phyloP scores from a whole-genome alignment of 768 basidiomycete species.

The Kwoniella dejecticola region DNA sequence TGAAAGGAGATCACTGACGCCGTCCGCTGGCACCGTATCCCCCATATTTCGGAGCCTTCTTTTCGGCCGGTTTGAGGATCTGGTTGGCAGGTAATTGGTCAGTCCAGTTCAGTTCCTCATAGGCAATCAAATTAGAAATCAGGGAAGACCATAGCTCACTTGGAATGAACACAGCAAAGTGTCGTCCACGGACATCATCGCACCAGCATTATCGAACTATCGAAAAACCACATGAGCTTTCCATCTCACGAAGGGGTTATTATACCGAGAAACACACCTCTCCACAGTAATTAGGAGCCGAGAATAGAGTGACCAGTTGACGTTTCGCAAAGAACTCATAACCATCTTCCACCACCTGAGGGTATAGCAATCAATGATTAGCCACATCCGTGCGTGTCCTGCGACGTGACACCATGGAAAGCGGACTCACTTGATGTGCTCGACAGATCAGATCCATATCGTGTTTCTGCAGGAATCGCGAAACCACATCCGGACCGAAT shows the following conservation, averaged over 20 bases:
- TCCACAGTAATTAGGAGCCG: slow-evolving; percentile 68
- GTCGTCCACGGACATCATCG: slow-evolving; percentile 99
- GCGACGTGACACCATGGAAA: neutral
- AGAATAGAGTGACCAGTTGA: slow-evolving; percentile 94
- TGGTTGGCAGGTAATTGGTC: slow-evolving; percentile 51
- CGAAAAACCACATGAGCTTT: neutral
- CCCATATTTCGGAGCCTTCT: slow-evolving; percentile 74
- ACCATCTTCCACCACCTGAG: slow-evolving; percentile 93
- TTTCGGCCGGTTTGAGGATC: slow-evolving; percentile 99
- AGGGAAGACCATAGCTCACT: slow-evolving; percentile 59
- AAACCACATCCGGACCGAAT: slow-evolving; percentile 96
- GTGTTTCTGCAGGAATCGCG: slow-evolving; percentile 97
- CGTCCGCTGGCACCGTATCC: slow-evolving; percentile 51
- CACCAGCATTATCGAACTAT: slow-evolving; percentile 98
- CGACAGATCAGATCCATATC: slow-evolving; percentile 99
- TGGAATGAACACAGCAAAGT: slow-evolving; percentile 98
- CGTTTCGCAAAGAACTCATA: slow-evolving; percentile 99
- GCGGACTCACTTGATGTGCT: slow-evolving; percentile 81
- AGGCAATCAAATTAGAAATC: too few species aligned
- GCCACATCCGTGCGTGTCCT: slow-evolving; percentile 4
- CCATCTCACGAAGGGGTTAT: neutral
- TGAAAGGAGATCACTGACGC: slow-evolving; percentile 57
- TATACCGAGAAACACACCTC: slow-evolving; percentile 44
- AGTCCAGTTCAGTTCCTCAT: too few species aligned
- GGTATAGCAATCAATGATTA: neutral